A percentile compares a stretch with the other conserved stretches of the same genome.
Evolutionary conservation across 83 land plant species (phyloP).

Genomic region (Picea engelmannii): DNA sequence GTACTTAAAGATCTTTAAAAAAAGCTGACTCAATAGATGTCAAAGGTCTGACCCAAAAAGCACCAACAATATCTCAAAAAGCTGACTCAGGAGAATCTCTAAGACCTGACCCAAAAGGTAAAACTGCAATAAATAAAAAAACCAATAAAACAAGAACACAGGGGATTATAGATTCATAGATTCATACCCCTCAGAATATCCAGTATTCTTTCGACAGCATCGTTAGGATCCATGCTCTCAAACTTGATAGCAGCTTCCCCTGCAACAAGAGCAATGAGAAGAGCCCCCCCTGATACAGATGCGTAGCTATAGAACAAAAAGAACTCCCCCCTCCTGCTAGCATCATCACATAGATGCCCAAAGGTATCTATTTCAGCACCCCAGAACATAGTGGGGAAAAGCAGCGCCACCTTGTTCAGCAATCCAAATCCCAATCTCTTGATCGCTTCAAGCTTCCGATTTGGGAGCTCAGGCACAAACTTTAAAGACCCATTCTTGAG

Average conservation of each 20-base stretch:
- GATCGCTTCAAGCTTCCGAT: conserved; percentile 78
- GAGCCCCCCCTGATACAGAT: conserved; percentile 92
- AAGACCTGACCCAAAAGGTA: conserved; percentile 3
- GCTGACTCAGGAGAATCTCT: too few relatives aligned
- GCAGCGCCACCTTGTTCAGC: conserved; percentile 92
- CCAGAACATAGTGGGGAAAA: conserved; percentile 91
- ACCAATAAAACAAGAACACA: not conserved
- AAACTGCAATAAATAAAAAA: conserved; percentile 1
- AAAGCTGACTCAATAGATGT: not conserved
- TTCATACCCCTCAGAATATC: conserved; percentile 51
- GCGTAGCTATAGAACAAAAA: too few relatives aligned
- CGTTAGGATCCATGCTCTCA: conserved; percentile 67
- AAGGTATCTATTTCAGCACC: conserved; percentile 87
- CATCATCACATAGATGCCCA: too few relatives aligned
- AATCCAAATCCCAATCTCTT: conserved; percentile 86
- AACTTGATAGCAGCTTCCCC: conserved; percentile 92
- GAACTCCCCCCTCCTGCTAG: too few relatives aligned
- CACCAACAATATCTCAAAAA: too few relatives aligned
- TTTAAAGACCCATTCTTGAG: conserved; percentile 67
- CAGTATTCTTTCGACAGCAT: conserved; percentile 69
- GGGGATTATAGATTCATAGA: conserved; percentile 6
- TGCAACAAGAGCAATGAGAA: conserved; percentile 93
- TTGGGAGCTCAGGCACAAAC: conserved; percentile 83
- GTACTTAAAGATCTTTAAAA: too few relatives aligned
- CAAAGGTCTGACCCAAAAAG: too few relatives aligned